phyloP scores from a whole-genome alignment of 2,329 filamentous ascomycete genomes.

The Cucurbitaria berberidis region DNA sequence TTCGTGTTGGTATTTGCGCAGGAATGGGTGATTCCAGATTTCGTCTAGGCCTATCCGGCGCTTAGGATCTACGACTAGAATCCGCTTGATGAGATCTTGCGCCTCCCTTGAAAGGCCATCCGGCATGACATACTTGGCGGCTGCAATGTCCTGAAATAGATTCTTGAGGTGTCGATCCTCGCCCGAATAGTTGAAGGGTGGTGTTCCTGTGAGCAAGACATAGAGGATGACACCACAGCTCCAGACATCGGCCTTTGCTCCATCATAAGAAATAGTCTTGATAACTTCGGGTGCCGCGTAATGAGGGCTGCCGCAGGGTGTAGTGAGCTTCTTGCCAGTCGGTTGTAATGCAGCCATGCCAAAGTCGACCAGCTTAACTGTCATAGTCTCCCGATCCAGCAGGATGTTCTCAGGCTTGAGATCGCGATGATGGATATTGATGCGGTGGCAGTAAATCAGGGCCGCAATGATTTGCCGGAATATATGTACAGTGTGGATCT shows the following conservation, averaged over 20 bases:
- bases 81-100: slow-evolving; percentile 76
- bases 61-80: slow-evolving; percentile 79
- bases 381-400: slow-evolving; percentile 70
- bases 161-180: slow-evolving; percentile 61
- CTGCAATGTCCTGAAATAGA: slow-evolving; percentile 66
- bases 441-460: slow-evolving; percentile 88
- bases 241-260: slow-evolving; percentile 91
- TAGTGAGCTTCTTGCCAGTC: slow-evolving; percentile 76
- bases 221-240: slow-evolving; percentile 93
- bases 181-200: slow-evolving; percentile 72
- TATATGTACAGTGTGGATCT: slow-evolving; percentile 80
- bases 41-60: slow-evolving; percentile 78
- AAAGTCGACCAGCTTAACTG: slow-evolving; percentile 95
- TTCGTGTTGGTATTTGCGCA: slow-evolving; percentile 77
- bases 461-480: slow-evolving; percentile 95
- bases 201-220: slow-evolving; percentile 79
- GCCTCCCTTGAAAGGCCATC: slow-evolving; percentile 67
- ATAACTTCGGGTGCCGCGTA: slow-evolving; percentile 95
- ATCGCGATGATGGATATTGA: slow-evolving; percentile 95
- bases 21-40: slow-evolving; percentile 86
- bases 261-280: slow-evolving; percentile 76
- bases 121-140: slow-evolving; percentile 57
- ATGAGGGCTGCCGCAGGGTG: slow-evolving; percentile 94
- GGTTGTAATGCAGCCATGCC: slow-evolving; percentile 96
- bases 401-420: slow-evolving; percentile 98